These are phyloP conservation scores for Aspergillus sp. DNA, from an alignment of 2,329 filamentous ascomycete genomes.

Conservation along the genomic window DNA sequence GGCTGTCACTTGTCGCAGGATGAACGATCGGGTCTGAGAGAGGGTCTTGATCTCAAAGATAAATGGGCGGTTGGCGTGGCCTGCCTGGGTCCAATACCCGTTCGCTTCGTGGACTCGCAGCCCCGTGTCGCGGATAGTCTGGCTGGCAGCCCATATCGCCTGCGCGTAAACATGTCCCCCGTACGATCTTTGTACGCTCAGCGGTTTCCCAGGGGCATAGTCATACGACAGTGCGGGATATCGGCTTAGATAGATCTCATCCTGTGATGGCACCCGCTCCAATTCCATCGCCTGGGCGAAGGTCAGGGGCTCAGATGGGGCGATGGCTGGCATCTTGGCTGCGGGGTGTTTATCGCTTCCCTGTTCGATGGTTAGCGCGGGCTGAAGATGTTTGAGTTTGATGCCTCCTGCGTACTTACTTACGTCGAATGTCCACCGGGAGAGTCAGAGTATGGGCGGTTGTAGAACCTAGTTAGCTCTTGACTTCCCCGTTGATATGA, in stretches of 20 bases:
- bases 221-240: conserved; percentile 2
- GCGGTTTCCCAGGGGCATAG: background rate
- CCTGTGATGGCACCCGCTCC: background rate
- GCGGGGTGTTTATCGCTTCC: too few relatives aligned
- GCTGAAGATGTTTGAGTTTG: too few relatives aligned
- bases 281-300: conserved; percentile 5
- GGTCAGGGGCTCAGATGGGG: conserved; percentile 2
- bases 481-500: too few relatives aligned
- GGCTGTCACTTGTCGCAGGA: conserved; percentile 3
- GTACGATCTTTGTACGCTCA: conserved; percentile 1
- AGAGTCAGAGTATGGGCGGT: too few relatives aligned
- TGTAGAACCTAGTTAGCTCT: too few relatives aligned
- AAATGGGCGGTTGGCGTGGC: conserved; percentile 6
- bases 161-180: conserved; percentile 6
- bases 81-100: conserved; percentile 8
- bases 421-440: too few relatives aligned
- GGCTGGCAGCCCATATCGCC: conserved; percentile 8
- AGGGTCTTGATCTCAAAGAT: conserved; percentile 21
- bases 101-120: conserved; percentile 7
- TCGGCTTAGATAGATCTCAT: conserved; percentile 1
- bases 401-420: too few relatives aligned
- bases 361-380: too few relatives aligned
- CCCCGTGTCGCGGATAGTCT: background rate
- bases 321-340: background rate
- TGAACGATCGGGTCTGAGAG: conserved; percentile 13